Evolutionary conservation across 1,284 basidiomycete species (phyloP).

Genomic region (Earliella scabrosa): DNA sequence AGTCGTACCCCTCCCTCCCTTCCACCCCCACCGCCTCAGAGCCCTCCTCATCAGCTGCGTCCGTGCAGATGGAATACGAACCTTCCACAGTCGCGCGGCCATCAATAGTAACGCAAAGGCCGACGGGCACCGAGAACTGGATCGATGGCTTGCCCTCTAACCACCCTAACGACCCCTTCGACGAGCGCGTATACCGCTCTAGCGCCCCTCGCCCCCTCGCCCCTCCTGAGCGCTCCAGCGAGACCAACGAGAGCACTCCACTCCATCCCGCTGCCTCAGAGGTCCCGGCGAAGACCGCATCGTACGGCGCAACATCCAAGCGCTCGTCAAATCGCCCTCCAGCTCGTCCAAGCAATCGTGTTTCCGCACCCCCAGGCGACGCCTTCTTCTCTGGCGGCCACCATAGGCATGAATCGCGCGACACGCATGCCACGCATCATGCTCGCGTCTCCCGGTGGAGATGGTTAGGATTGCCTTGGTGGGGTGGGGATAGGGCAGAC

Average conservation of each 20-base stretch:
- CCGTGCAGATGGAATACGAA: constrained; percentile 14
- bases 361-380: constrained; percentile 9
- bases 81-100: background rate
- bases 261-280: constrained; percentile 4
- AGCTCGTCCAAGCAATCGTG: constrained; percentile 7
- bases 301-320: constrained; percentile 7
- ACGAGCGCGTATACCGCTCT: constrained; percentile 7
- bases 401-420: constrained; percentile 47
- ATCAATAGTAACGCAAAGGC: constrained; percentile 7
- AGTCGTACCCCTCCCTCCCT: constrained; percentile 58
- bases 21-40: constrained; percentile 42
- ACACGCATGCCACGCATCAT: constrained; percentile 42
- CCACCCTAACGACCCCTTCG: background rate
- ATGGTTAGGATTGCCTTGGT: constrained; percentile 14
- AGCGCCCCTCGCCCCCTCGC: constrained; percentile 19
- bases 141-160: background rate
- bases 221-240: constrained; percentile 10
- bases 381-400: constrained; percentile 41
- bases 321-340: background rate
- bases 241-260: constrained; percentile 15
- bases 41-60: constrained; percentile 18
- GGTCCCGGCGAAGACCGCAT: background rate
- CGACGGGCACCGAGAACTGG: constrained; percentile 3
- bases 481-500: no score
- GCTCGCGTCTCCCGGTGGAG: constrained; percentile 29